Base-by-base conservation (phyloP, 768 basidiomycete species). In the Pleurotus sapidus region DNA sequence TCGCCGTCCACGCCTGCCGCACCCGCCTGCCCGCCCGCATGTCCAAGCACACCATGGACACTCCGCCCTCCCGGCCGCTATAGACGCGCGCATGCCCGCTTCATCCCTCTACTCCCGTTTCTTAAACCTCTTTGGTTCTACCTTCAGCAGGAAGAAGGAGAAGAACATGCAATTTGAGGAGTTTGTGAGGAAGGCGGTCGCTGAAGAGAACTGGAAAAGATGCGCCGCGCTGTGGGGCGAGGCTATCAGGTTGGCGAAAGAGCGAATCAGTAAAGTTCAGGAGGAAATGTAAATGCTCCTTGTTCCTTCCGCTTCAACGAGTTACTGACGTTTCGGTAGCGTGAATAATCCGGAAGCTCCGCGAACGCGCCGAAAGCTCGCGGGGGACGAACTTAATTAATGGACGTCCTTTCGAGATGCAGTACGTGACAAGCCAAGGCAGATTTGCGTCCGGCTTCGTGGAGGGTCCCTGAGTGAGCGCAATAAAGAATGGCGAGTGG, bases 371-470 rank as follows among this genome's bases (percentile, higher is more conserved):
- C 77, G 89, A 27, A 94, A 86, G 70, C 71, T 87, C 3, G 43
- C 18, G 66, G 65, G 17, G 38, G 42, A 2, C 71, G 68, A 15
- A 65, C 78, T 59, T 45, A 72, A 69, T 2, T 73, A 73, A 24
- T 98, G 95, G 95, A 72, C 74, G 15, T 68, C 72, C 0, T 93
- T 97, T 99, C 61, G 91, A 96, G 61, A 76, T 88, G 1, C 92
- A 95, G 64, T 89, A 95, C 68, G 86, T 94, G n/a, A 84, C 85
- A 57, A 89, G 88, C 49, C 88, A 90, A 64, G 87, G 91, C 24
- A 95, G 91, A 67, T 90, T 97, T 65, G 91, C 95, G 0, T 98
- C 98, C 66, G 86, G 87, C 7, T 98, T 98, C 64, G 87, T 98
- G 1, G 97, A 99, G 67, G 97, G 96, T 0, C 95, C 97, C 11